Percentiles rank a stretch among this genome's conserved stretches.
Conservation (phyloP, 2,329 filamentous ascomycete genomes). For the Diaporthe destruens region DNA sequence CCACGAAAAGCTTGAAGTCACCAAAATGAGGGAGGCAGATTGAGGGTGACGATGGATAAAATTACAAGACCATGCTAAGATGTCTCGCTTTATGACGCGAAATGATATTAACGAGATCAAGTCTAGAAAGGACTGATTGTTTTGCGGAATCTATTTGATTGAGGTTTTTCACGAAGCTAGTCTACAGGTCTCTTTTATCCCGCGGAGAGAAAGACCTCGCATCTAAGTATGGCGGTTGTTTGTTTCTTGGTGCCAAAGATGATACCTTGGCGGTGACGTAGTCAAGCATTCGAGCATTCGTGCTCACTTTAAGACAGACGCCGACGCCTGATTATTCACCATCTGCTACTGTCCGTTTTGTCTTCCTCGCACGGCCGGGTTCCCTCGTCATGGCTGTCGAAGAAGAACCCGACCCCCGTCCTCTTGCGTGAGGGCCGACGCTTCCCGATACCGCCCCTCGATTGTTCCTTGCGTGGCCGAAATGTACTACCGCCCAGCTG, state of each 20-base stretch:
- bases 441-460: not conserved
- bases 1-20: not conserved
- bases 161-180: not conserved
- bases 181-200: not conserved
- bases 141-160: not conserved
- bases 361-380: not conserved
- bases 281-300: not conserved
- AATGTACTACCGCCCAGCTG: slow-evolving; percentile 3
- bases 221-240: not conserved
- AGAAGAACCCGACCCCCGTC: too few species aligned
- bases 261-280: not conserved
- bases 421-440: not conserved
- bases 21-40: not conserved
- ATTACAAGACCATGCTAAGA: not conserved
- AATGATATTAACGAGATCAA: not conserved
- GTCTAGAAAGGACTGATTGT: not conserved
- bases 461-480: slow-evolving; percentile 3
- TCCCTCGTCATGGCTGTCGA: not conserved
- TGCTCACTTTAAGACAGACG: not conserved
- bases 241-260: slow-evolving; percentile 1
- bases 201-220: not conserved
- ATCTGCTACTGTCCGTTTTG: not conserved
- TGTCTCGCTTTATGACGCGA: not conserved
- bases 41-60: not conserved
- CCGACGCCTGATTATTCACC: not conserved